Conservation (phyloP, 1,284 basidiomycete genomes). For the Megacollybia platyphylla region DNA sequence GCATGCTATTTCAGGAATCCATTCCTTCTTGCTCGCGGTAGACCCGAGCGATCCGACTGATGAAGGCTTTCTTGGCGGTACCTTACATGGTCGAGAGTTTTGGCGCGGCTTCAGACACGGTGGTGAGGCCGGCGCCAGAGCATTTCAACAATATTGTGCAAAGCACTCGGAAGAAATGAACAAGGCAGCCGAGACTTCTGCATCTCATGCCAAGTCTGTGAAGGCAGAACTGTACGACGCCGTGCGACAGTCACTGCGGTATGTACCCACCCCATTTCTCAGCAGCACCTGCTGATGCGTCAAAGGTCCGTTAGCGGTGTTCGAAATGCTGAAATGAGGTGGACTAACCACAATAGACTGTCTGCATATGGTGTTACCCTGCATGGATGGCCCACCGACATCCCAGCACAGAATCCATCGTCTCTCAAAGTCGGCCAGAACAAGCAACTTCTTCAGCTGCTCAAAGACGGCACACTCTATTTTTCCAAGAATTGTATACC, state of each 20-base stretch:
- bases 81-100: conserved; percentile 43
- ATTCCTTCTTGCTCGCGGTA: conserved; percentile 49
- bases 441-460: neutral
- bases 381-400: conserved; percentile 45
- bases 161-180: conserved; percentile 7
- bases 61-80: conserved; percentile 49
- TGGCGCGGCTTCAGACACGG: conserved; percentile 49
- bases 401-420: conserved; percentile 50
- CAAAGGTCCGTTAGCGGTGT: conserved; percentile 37
- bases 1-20: conserved; percentile 29
- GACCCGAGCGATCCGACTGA: conserved; percentile 32
- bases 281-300: conserved; percentile 4
- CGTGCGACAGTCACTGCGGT: conserved; percentile 42
- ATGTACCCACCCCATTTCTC: conserved; percentile 5
- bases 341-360: conserved; percentile 49
- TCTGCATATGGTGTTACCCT: conserved; percentile 42
- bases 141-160: conserved; percentile 36
- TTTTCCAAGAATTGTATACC: neutral
- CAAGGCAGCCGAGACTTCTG: conserved; percentile 7
- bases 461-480: neutral
- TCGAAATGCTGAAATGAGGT: conserved; percentile 60
- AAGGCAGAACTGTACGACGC: conserved; percentile 41
- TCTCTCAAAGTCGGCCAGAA: conserved; percentile 31
- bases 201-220: conserved; percentile 23
- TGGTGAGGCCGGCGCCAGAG: conserved; percentile 38